A percentile compares a stretch with the other conserved stretches of the same genome.
Conservation (phyloP, 371 early-diverging fungal species). For the Apophysomyces elegans region DNA sequence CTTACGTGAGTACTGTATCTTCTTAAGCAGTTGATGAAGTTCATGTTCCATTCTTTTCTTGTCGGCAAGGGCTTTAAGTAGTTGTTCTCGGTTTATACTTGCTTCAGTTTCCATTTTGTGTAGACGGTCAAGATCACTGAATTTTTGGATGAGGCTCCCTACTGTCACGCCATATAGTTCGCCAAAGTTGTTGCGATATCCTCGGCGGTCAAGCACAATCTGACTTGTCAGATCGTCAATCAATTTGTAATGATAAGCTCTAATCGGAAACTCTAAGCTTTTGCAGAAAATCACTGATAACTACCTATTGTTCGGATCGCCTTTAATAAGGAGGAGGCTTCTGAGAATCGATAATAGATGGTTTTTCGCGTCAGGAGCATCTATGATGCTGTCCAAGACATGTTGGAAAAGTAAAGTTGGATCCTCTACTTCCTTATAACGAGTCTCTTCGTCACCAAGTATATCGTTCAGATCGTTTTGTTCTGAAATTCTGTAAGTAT, state of each 20-base stretch:
- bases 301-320: conserved; percentile 50
- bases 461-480: conserved; percentile 62
- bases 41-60: conserved; percentile 17
- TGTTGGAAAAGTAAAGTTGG: conserved; percentile 70
- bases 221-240: conserved; percentile 71
- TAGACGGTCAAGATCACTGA: conserved; percentile 70
- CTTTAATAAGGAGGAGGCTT: conserved; percentile 71
- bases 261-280: conserved; percentile 11
- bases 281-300: neutral
- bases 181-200: conserved; percentile 53
- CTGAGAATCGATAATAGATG: conserved; percentile 68
- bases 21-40: neutral
- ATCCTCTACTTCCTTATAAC: conserved; percentile 44
- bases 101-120: conserved; percentile 31
- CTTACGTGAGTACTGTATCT: neutral
- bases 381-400: conserved; percentile 58
- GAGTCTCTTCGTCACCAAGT: conserved; percentile 31
- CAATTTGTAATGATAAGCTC: conserved; percentile 65
- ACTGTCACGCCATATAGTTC: conserved; percentile 23
- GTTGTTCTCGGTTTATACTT: conserved; percentile 20
- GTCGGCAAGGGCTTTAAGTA: conserved; percentile 18
- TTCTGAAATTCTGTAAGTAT: conserved; percentile 69
- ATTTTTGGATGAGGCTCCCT: conserved; percentile 57
- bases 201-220: conserved; percentile 70
- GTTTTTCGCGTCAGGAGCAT: conserved; percentile 65